Percentiles rank a stretch among this genome's conserved stretches.
These are phyloP conservation scores for Coemansia sp. DNA, from an alignment of 192 early-diverging fungal genomes.

Conservation along the genomic window DNA sequence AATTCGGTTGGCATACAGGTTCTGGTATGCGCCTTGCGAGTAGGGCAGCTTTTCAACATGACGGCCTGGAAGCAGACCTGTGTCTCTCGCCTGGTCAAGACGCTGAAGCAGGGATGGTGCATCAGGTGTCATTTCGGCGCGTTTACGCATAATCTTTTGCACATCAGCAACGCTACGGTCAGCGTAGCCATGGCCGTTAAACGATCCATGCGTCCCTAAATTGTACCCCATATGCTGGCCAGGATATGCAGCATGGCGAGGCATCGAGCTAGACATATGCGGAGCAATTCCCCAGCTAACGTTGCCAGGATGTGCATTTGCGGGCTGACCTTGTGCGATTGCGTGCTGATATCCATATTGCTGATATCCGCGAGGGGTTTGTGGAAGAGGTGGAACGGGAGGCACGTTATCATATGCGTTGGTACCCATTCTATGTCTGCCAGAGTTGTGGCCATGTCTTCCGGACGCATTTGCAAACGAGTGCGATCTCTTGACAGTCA, in stretches of 20 bases:
- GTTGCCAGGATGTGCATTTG: neutral
- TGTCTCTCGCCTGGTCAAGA: conserved; percentile 28
- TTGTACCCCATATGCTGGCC: neutral
- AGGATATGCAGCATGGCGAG: neutral
- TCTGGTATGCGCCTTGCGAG: conserved; percentile 43
- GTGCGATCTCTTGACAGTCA: conserved; percentile 15
- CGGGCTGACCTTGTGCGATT: neutral
- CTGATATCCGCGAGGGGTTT: neutral
- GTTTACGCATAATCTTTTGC: conserved; percentile 19
- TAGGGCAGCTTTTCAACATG: conserved; percentile 30
- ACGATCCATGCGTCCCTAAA: neutral
- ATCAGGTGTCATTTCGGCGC: conserved; percentile 35
- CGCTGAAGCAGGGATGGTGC: conserved; percentile 46
- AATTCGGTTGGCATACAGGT: conserved; percentile 12
- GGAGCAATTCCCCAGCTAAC: neutral
- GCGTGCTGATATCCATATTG: neutral
- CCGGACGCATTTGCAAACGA: conserved; percentile 17
- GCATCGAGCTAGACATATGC: neutral
- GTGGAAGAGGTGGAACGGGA: conserved; percentile 45
- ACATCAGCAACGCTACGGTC: conserved; percentile 9
- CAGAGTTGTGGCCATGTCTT: too few species aligned
- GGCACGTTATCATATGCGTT: conserved; percentile 7
- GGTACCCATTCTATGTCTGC: neutral
- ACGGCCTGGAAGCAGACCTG: conserved; percentile 28
- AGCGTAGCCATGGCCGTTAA: neutral